Conservation (phyloP, 2,329 filamentous ascomycete species). For the Microdochium bolleyi region DNA sequence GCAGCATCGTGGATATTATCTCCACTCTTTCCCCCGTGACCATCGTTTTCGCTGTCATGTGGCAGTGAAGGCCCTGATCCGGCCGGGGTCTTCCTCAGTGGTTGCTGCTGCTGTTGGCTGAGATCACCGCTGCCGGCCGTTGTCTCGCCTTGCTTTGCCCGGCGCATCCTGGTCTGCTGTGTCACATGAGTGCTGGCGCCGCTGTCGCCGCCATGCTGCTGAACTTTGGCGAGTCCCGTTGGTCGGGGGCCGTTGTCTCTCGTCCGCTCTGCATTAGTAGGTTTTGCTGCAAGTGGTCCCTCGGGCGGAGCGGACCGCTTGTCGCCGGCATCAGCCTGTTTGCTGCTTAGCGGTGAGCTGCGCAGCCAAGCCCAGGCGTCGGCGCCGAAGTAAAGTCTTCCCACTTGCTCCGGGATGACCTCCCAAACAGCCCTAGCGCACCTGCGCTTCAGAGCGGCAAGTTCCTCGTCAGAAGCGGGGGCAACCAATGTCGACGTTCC, state of each 20-base stretch:
- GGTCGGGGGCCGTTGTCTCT: background rate
- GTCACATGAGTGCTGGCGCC: constrained; percentile 1
- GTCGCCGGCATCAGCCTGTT: constrained; percentile 1
- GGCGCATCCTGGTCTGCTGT: background rate
- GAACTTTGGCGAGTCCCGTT: background rate
- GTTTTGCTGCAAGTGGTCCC: constrained; percentile 4
- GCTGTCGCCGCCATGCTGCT: constrained; percentile 1
- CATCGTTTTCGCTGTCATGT: background rate
- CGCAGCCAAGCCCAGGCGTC: constrained; percentile 23
- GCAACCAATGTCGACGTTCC: constrained; percentile 54
- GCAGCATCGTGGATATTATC: constrained; percentile 13
- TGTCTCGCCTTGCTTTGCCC: background rate
- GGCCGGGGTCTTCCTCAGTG: background rate
- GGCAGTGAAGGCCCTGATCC: background rate
- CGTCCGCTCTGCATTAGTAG: background rate
- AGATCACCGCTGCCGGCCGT: background rate
- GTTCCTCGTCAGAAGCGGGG: constrained; percentile 50
- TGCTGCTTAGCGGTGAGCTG: background rate
- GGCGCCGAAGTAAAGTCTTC: constrained; percentile 38
- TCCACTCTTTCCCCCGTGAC: constrained; percentile 4
- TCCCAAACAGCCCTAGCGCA: constrained; percentile 54
- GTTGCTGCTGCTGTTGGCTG: background rate
- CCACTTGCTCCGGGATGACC: constrained; percentile 37
- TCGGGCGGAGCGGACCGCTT: constrained; percentile 18
- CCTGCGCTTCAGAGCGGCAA: constrained; percentile 53